Evolutionary conservation across 1,284 basidiomycete genomes (phyloP).

Genomic region (Psilocybe mexicana): DNA sequence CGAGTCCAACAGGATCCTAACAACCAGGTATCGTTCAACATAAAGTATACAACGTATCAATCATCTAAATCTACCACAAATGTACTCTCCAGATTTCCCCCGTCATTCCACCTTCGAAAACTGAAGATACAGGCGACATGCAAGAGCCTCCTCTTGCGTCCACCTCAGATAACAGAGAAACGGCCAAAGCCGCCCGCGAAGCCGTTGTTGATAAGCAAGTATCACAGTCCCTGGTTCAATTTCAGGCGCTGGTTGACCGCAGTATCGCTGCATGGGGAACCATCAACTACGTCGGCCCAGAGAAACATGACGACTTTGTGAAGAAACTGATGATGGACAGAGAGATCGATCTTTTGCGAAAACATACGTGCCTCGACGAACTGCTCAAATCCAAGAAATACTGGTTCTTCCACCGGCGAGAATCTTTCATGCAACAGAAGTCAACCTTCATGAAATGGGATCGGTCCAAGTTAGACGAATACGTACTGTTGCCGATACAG

Average conservation of each 20-base stretch:
- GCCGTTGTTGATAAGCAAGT: no score
- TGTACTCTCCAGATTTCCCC: no score
- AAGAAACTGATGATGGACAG: background rate
- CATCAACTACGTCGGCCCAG: background rate
- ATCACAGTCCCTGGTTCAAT: background rate
- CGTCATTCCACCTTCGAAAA: no score
- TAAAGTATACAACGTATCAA: no score
- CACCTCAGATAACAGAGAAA: no score
- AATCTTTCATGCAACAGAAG: conserved; percentile 1
- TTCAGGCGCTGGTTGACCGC: background rate
- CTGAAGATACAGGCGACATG: no score
- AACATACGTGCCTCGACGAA: background rate
- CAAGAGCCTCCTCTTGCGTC: no score
- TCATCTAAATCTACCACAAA: no score
- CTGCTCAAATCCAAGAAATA: background rate
- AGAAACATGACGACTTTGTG: background rate
- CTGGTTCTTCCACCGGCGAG: conserved; percentile 1
- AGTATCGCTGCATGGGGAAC: background rate
- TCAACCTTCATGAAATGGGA: background rate
- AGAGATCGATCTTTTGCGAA: background rate
- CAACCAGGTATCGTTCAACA: no score
- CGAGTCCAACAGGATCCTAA: no score
- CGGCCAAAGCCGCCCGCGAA: no score
- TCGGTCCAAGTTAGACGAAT: background rate
- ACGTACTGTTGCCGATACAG: background rate